These are phyloP conservation scores for Kodamaea jinghongensis DNA, from an alignment of 805 yeast genomes.

Conservation along the genomic window DNA sequence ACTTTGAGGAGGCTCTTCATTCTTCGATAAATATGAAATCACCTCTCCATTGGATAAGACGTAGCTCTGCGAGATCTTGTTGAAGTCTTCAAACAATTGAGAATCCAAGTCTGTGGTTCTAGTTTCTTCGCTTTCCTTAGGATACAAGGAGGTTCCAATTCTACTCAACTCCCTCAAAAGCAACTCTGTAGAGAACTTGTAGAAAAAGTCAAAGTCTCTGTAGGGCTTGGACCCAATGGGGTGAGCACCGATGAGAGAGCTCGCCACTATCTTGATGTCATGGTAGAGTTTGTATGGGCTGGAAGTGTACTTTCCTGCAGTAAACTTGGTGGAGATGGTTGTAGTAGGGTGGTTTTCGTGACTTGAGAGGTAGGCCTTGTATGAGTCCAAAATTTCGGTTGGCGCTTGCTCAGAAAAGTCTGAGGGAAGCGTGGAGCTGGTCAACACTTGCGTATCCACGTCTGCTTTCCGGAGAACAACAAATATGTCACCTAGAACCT, in stretches of 20 bases:
- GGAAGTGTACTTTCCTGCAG: slow-evolving; percentile 34
- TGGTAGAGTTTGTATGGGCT: slow-evolving; percentile 60
- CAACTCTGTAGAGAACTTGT: slow-evolving; percentile 59
- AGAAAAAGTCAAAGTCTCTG: slow-evolving; percentile 57
- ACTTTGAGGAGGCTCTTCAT: slow-evolving; percentile 28
- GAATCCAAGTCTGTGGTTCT: slow-evolving; percentile 35
- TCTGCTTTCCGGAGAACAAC: slow-evolving; percentile 28
- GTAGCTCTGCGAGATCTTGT: slow-evolving; percentile 54
- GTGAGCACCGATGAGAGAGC: slow-evolving; percentile 44
- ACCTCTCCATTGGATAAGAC: slow-evolving; percentile 61
- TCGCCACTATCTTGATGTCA: slow-evolving; percentile 59
- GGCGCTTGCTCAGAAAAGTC: slow-evolving; percentile 48
- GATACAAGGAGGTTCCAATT: slow-evolving; percentile 29
- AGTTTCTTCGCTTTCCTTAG: slow-evolving; percentile 15
- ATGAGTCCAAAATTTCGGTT: slow-evolving; percentile 41
- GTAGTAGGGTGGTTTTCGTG: slow-evolving; percentile 27
- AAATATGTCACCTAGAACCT: slow-evolving; percentile 21
- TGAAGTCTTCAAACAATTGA: slow-evolving; percentile 55
- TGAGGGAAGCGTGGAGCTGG: slow-evolving; percentile 35
- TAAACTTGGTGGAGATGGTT: slow-evolving; percentile 44
- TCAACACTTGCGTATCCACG: slow-evolving; percentile 18
- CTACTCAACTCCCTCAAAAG: slow-evolving; percentile 59
- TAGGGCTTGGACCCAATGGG: slow-evolving; percentile 51
- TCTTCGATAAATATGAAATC: slow-evolving; percentile 29
- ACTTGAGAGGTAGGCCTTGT: slow-evolving; percentile 32